Base-by-base conservation (phyloP, 202 grass and related monocot genomes). In the Zoysia matrella region DNA sequence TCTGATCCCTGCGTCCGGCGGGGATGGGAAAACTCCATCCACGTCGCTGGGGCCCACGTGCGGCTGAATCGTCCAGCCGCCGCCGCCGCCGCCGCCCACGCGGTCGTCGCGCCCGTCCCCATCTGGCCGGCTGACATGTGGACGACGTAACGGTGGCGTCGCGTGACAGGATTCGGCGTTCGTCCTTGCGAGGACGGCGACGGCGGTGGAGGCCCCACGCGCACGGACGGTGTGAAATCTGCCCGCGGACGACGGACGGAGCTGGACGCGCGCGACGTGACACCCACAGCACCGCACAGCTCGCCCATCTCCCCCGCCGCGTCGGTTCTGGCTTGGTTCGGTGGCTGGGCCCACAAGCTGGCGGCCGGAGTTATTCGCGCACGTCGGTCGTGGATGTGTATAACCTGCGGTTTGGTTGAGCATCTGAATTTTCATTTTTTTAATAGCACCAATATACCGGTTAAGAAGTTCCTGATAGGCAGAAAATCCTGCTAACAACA, bases 61-160 rank as follows among this genome's bases (percentile, higher is more conserved):
- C 2, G 2, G 1, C 64, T 12, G 16, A 30, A 1, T 13, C 36
- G 39, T 30, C 15, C 41, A 30, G 8, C 18, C 8, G 70, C 51
- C 72, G 22, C n/a, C n/a, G n/a, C n/a, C n/a, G n/a, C 40, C 62
- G 7, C 58, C 72, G 76, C 30, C 11, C 41, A 55, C 52, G 67
- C 52, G 42, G 49, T 16, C 79, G 45, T 36, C 30, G 30, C 10
- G 45, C 22, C 1, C 68, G 22, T 80, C 65, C 0, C 56, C 36
- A 49, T 64, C 36, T 41, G 47, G 13, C 18, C 0, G 36, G 13
- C 39, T 76, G 73, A 78, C 79, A 72, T 67, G 79, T 71, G 81
- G 86, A 62, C 70, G 86, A 69, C 78, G 67, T 73, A 58, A 41
- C 80, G 62, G 47, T 79, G 52, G 86, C n/a, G 52, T 52, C 73